phyloP scores from a whole-genome alignment of 495 filamentous ascomycete genomes.

The Penicillium lividum region DNA sequence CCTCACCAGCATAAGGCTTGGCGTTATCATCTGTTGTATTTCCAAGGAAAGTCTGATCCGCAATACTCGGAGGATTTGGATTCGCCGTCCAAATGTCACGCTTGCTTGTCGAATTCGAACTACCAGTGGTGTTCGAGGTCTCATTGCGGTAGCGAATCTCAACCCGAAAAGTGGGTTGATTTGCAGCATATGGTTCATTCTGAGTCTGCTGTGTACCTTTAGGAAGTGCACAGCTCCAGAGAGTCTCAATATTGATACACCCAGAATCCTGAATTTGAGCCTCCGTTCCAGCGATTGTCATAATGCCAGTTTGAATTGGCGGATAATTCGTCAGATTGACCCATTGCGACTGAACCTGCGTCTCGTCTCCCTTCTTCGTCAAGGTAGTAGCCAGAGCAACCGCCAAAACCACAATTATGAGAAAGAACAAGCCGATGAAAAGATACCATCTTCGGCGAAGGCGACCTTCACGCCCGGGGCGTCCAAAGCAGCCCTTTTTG shows the following conservation, averaged over 20 bases:
- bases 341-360: conserved; percentile 59
- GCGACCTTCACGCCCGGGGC: conserved; percentile 61
- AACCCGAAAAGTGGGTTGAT: conserved; percentile 75
- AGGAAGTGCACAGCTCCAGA: conserved; percentile 84
- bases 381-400: conserved; percentile 62
- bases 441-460: conserved; percentile 64
- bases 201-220: conserved; percentile 63
- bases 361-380: conserved; percentile 47
- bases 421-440: conserved; percentile 50
- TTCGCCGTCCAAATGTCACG: conserved; percentile 49
- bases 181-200: conserved; percentile 58
- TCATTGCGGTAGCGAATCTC: conserved; percentile 80
- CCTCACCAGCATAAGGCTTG: conserved; percentile 52
- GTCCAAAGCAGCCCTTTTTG: conserved; percentile 60
- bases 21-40: conserved; percentile 78
- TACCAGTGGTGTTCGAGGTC: conserved; percentile 46
- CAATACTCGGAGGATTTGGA: conserved; percentile 62
- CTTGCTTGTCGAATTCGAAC: conserved; percentile 23
- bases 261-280: conserved; percentile 55
- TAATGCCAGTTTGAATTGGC: conserved; percentile 78
- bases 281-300: conserved; percentile 70
- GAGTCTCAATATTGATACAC: conserved; percentile 66
- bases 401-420: conserved; percentile 60
- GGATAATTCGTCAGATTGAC: conserved; percentile 84
- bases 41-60: conserved; percentile 76